Evolutionary conservation across 2,329 filamentous ascomycete species (phyloP), one percentile per base, ranked within the genome.

Genomic region (Ilyonectria destructans): DNA sequence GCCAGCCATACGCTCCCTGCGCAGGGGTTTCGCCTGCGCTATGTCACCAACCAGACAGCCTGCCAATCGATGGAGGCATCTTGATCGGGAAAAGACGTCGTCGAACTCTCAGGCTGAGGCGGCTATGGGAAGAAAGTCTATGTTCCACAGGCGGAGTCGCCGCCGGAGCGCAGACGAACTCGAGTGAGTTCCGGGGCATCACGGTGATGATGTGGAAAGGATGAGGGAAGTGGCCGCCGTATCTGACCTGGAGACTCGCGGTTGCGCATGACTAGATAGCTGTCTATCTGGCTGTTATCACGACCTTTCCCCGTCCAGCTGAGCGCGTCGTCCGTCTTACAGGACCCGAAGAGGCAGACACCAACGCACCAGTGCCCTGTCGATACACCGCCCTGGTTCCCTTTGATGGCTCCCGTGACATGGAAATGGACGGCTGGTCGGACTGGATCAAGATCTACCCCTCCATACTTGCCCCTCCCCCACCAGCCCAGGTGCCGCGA

Each of bases 381-480:
- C 33, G 55, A 73, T 60, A 67, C 54, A 74, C 55, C 65, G 54
- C 49, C 45, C 35, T 66, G 52, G 49, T 33, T 67, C 46, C 62
- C 66, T n/a, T 21, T 17, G 23, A 45, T 64, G 52, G 67, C 46
- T 59, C 58, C 57, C 65, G 65, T 68, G 59, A 65, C 33, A 65
- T 58, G 19, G 59, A 65, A 54, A 60, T 58, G 52, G 62, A 49
- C 67, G 33, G 65, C 58, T 67, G 54, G 40, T n/a, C 40, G 15
- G 40, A n/a, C 7, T 43, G 15, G 45, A 69, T 70, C 66, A 70
- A 64, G 69, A 73, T 74, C 66, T 69, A 62, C 72, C 75, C 77
- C 76, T 76, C 72, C 72, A 74, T 72, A 52, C 62, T 55, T 70
- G 67, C 72, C 72, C 72, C 74, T 71, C 75, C 76, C 72, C 70